Evolutionary conservation across 75 land plant species (phyloP).

Genomic region (Azolla pinnata): DNA sequence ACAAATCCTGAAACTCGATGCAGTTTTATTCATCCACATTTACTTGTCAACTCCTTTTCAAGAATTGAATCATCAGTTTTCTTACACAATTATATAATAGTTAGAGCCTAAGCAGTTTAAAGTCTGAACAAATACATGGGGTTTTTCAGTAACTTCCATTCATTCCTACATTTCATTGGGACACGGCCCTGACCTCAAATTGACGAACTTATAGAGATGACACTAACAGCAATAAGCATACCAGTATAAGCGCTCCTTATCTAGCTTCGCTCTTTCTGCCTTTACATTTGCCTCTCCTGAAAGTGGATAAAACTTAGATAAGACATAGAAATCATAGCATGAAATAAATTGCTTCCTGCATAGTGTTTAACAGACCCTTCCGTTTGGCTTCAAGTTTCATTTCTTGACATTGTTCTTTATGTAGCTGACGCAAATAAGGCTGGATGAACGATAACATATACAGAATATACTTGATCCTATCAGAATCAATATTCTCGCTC

Average conservation of each 20-base stretch:
- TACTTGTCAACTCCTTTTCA: slow-evolving; percentile 46
- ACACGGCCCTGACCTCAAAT: too few species aligned
- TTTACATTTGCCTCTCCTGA: background rate
- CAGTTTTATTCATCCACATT: slow-evolving; percentile 63
- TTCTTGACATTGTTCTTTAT: slow-evolving; percentile 56
- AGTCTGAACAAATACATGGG: background rate
- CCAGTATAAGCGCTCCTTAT: background rate
- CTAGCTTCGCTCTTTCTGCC: too few species aligned
- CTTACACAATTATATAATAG: slow-evolving; percentile 50
- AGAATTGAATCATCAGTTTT: slow-evolving; percentile 38
- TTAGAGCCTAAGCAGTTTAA: slow-evolving; percentile 61
- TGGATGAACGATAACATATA: slow-evolving; percentile 60
- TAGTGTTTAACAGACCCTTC: slow-evolving; percentile 36
- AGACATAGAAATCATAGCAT: background rate
- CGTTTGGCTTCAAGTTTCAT: slow-evolving; percentile 47
- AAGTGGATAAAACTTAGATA: background rate
- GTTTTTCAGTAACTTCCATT: too few species aligned
- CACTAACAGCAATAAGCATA: background rate
- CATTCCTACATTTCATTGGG: too few species aligned
- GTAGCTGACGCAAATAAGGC: slow-evolving; percentile 58
- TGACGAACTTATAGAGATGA: too few species aligned
- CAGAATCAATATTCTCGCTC: slow-evolving; percentile 1
- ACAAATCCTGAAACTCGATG: slow-evolving; percentile 49
- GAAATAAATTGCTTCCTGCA: background rate
- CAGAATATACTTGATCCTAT: slow-evolving; percentile 9